Evolutionary conservation across 106 monocot genomes (phyloP), one percentile per base, ranked within the genome.

Genomic region (Acorus calamus): DNA sequence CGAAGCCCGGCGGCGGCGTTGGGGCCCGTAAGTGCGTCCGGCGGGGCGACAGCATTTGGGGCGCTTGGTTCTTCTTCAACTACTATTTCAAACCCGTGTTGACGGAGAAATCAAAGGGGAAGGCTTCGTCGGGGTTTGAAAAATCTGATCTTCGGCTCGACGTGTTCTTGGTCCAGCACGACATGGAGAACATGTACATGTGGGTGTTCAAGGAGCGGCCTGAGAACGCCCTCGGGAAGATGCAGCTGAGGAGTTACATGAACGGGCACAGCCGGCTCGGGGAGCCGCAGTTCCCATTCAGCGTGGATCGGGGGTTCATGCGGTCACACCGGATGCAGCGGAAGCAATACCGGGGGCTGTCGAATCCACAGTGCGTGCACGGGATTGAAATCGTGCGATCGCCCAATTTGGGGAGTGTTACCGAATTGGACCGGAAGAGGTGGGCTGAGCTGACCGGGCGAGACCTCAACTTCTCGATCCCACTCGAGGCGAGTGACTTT

Each of bases 201-300:
- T 82, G 82, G 82, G 82, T 71, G 50, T 82, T 82, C 65, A 81
- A 81, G 77, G 77, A 81, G 56, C 67, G 66, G 42, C 73, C 77
- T 0, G 76, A 77, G 60, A 76, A 81, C 53, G 81, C 81, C 5
- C 76, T 81, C 4, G 81, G 81, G 2, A 81, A 77, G 77, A 81
- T 81, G 81, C 81, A 81, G 69, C 73, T 81, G 11, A 48, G 77
- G 59, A 82, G 82, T 74, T 82, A 67, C 70, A 28, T 28, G 28
- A 28, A 28, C 28, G 28, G 28, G 28, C 28, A 28, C 28, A 28
- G 28, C 28, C 28, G 28, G 28, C 28, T 28, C 28, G 28, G 28
- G 28, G 28, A 28, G 28, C 28, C 28, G 28, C 28, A 28, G 28
- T 28, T 28, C 28, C 28, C 28, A 28, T 28, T 28, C 28, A 28